Base-by-base conservation (phyloP, 306 rosid species). In the Arachis hypogaea region DNA sequence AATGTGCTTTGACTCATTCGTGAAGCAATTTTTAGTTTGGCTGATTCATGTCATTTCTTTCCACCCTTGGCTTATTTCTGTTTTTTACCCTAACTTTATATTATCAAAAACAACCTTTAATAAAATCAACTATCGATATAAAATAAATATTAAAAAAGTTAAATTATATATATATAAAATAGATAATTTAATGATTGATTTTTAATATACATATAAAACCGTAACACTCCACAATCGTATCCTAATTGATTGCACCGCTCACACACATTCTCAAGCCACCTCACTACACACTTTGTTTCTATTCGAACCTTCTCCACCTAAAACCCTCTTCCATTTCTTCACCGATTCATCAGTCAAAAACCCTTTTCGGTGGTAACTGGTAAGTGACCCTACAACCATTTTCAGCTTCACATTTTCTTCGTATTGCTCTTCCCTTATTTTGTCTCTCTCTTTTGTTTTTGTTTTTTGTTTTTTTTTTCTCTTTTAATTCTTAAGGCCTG, bases 181-280 rank as follows among this genome's bases (percentile, higher is more conserved):
- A 22, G 1, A 22, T 22, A 22, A 22, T 22, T 22, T 22, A 22
- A 22, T 22, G 28, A 22, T 22, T 22, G 28, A 22, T 22, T 22
- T 22, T 22, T 22, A 22, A 22, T 22, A 22, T 22, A 22, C 28
- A 1, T 22, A 22, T 22, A n/a, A n/a, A 11, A 11, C 6, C 6
- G 0, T 7, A 22, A 52, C 8, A 52, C 58, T 8, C 71, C 83
- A 83, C 86, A 56, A 49, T 49, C 55, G 14, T 3, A 60, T 77
- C 76, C 82, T 33, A 33, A 68, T 63, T 54, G 44, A 5, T 61
- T 72, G 16, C 68, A 47, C 61, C 11, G 49, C 51, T 33, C 5
- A 36, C 58, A 11, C 18, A 50, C 28, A 22, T 22, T 22, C 28
- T 22, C 33, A 9, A 66, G 77, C 82, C 81, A 69, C 68, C 10